Conservation (phyloP, 768 basidiomycete genomes). For the Serpula lacrymans region DNA sequence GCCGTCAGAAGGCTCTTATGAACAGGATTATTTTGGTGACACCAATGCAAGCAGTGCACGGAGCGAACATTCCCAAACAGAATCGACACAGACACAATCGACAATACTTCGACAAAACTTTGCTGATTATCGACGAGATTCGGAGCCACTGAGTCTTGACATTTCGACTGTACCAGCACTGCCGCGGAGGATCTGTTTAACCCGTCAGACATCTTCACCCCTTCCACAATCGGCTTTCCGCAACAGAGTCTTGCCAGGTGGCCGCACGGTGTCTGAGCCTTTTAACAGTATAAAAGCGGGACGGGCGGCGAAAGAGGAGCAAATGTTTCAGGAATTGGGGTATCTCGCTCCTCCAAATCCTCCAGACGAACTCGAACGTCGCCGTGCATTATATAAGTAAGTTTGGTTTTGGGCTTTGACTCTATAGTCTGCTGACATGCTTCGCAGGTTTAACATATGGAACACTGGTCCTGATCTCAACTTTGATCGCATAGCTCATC, state of each 20-base stretch:
- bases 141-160: slow-evolving; percentile 25
- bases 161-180: slow-evolving; percentile 43
- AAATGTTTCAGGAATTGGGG: slow-evolving; percentile 58
- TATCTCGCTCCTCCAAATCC: slow-evolving; percentile 82
- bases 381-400: slow-evolving; percentile 83
- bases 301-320: slow-evolving; percentile 63
- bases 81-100: slow-evolving; percentile 18
- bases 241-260: slow-evolving; percentile 28
- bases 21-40: slow-evolving; percentile 25
- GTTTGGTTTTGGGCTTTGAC: slow-evolving; percentile 13
- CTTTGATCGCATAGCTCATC: slow-evolving; percentile 91
- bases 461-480: slow-evolving; percentile 83
- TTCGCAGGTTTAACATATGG: slow-evolving; percentile 84
- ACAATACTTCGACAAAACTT: slow-evolving; percentile 21
- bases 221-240: slow-evolving; percentile 42
- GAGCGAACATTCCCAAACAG: too few relatives aligned
- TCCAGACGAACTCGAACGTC: slow-evolving; percentile 77
- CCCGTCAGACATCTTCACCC: slow-evolving; percentile 64
- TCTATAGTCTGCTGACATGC: slow-evolving; percentile 3
- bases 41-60: slow-evolving; percentile 17
- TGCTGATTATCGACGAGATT: slow-evolving; percentile 20
- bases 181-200: slow-evolving; percentile 50
- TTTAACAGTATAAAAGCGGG: slow-evolving; percentile 33
- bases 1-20: slow-evolving; percentile 21
- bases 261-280: slow-evolving; percentile 33